Evolutionary conservation across 306 rosid genomes (phyloP).

Genomic region (Medicago truncatula): MtrunA17r5.0-ANR NC_053048.1:29629501-29630000

Average conservation of each 20-base stretch:
- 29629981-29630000: no score
- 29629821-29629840: no score
- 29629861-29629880: no score
- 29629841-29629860: no score
- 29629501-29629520: slow-evolving; percentile 51
- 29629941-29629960: no score
- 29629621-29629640: neutral
- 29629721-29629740: neutral
- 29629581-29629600: neutral
- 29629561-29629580: neutral
- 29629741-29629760: neutral
- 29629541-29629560: neutral
- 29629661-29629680: neutral
- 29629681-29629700: neutral
- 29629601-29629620: neutral
- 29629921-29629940: no score
- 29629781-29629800: no score
- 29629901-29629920: no score
- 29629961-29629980: no score
- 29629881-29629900: no score
- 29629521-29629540: neutral
- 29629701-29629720: neutral
- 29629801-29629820: no score
- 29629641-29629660: neutral
- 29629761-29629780: no score